Evolutionary conservation across 768 basidiomycete genomes (phyloP).

Genomic region (Panellus pusillus): DNA sequence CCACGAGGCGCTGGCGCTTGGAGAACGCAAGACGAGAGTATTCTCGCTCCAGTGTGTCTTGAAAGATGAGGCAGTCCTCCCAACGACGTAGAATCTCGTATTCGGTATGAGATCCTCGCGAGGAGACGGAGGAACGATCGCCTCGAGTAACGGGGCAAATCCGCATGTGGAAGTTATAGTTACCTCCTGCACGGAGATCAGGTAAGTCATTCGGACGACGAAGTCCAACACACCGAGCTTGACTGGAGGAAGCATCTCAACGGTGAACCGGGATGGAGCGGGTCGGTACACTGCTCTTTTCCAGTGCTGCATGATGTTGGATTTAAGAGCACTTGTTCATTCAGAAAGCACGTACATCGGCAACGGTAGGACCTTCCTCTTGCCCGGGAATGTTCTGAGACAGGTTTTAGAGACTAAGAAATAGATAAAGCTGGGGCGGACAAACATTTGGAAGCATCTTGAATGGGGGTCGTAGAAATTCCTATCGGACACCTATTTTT

Average conservation of each 20-base stretch:
- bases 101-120: constrained; percentile 38
- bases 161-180: constrained; percentile 61
- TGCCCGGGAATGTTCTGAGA: constrained; percentile 24
- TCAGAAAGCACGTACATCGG: constrained; percentile 21
- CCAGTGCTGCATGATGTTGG: constrained; percentile 42
- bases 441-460: constrained; percentile 12
- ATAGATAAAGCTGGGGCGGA: neutral
- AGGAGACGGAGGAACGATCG: constrained; percentile 40
- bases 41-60: constrained; percentile 65
- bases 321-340: neutral
- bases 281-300: constrained; percentile 61
- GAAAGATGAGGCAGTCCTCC: constrained; percentile 82
- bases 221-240: constrained; percentile 50
- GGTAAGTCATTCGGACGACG: neutral
- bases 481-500: neutral
- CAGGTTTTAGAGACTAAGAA: neutral
- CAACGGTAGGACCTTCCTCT: constrained; percentile 25
- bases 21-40: constrained; percentile 62
- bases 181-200: constrained; percentile 42
- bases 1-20: constrained; percentile 64
- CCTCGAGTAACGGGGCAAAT: constrained; percentile 46
- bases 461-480: neutral
- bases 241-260: constrained; percentile 56
- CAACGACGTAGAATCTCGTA: constrained; percentile 80
- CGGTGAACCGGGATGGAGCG: constrained; percentile 58